Base-by-base conservation (phyloP, 441 rosid genomes). In the Croton setiger region DNA sequence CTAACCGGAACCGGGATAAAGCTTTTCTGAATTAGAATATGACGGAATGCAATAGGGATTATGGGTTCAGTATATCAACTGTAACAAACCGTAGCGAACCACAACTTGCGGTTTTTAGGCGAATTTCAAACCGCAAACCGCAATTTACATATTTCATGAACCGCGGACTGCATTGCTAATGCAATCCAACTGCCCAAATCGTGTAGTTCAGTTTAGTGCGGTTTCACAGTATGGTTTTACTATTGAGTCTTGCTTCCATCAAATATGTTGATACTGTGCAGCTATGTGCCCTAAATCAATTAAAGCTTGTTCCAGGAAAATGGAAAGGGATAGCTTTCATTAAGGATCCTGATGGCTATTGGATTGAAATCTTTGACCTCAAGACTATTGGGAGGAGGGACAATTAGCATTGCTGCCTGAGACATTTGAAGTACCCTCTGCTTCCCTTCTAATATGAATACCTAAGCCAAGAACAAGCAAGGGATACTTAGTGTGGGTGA, bases 291-390 rank as follows among this genome's bases (percentile, higher is more conserved):
- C 31, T 27, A 27, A 27, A 27, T 27, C 31, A 37, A 23, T 55
- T 54, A 44, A n/a, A 63, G 63, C 43, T 70, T 58, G 2, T 70
- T 27, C 74, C 87, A 93, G 98, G 98, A 64, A 88, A 88, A 78
- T 80, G 88, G 93, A 92, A 90, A 80, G 89, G 86, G 36, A 53
- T 91, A 71, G 98, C 98, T 36, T 93, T 93, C 79, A 91, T 93
- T 54, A 93, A 89, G 89, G 97, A 93, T 84, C 97, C 98, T 60
- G 98, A 93, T 85, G 95, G 93, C 76, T 91, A 93, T 74, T 93
- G 96, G 96, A 89, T 93, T 48, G 97, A 93, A 82, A 91, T 93
- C 81, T 91, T 91, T 67, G 97, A 93, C 70, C 87, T 86, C 74
- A 83, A 83, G 64, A 85, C 73, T 47, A 86, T 88, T 27, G 84